Conservation (phyloP, 345 rosid species). For the Salix caprea region DNA sequence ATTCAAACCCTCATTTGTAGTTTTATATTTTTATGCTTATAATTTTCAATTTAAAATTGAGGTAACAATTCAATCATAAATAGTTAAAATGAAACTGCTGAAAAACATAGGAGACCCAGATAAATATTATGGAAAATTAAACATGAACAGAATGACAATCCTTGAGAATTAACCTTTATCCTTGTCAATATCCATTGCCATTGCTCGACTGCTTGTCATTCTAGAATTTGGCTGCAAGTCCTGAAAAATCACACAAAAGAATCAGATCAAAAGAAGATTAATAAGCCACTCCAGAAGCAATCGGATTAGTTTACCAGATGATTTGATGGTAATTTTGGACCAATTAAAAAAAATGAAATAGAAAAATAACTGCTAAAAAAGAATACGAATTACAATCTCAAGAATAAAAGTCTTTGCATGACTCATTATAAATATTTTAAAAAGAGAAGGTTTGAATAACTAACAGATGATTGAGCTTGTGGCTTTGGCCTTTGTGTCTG, state of each 20-base stretch:
- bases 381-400: neutral
- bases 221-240: constrained; percentile 32
- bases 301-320: neutral
- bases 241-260: constrained; percentile 17
- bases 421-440: neutral
- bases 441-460: constrained; percentile 16
- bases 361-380: neutral
- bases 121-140: neutral
- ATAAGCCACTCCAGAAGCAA: neutral
- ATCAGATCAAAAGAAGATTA: constrained; percentile 1
- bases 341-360: neutral
- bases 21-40: neutral
- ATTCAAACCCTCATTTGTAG: neutral
- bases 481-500: constrained; percentile 47
- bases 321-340: neutral
- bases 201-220: constrained; percentile 22
- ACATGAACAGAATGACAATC: neutral
- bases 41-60: neutral
- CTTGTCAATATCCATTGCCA: constrained; percentile 22
- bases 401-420: neutral
- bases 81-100: neutral
- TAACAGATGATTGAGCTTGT: constrained; percentile 58
- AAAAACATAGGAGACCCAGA: neutral
- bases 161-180: constrained; percentile 28
- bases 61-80: neutral